Conservation (phyloP, 2,329 filamentous ascomycete genomes). For the Claviceps lovelessii region DNA sequence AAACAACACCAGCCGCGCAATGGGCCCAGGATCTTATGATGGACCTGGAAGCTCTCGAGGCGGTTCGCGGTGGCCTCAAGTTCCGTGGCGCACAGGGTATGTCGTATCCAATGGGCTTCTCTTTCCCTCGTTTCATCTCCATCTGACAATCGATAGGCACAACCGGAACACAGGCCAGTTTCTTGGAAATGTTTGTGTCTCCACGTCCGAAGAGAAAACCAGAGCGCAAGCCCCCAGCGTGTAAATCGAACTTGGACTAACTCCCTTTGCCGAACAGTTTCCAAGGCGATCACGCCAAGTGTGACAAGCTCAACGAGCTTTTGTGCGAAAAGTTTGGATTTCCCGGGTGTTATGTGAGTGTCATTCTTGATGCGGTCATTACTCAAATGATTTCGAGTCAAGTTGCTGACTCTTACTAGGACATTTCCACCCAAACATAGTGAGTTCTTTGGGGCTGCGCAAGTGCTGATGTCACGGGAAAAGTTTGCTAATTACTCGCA, state of each 20-base stretch:
- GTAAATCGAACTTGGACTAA: not conserved
- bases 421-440: slow-evolving; percentile 51
- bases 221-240: not conserved
- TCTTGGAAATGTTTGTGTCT: slow-evolving; percentile 25
- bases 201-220: slow-evolving; percentile 1
- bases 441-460: slow-evolving; percentile 2
- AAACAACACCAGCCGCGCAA: slow-evolving; percentile 28
- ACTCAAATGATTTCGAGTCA: not conserved
- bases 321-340: slow-evolving; percentile 44
- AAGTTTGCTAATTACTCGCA: not conserved
- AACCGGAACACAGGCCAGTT: slow-evolving; percentile 66
- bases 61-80: slow-evolving; percentile 49
- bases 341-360: slow-evolving; percentile 26
- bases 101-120: not conserved
- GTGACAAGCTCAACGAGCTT: slow-evolving; percentile 39
- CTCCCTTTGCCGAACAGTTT: slow-evolving; percentile 18
- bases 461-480: not conserved
- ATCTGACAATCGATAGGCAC: slow-evolving; percentile 46
- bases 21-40: slow-evolving; percentile 54
- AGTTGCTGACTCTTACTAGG: slow-evolving; percentile 1
- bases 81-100: slow-evolving; percentile 53
- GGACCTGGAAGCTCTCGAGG: slow-evolving; percentile 61
- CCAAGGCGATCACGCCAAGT: slow-evolving; percentile 32
- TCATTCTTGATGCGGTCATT: slow-evolving; percentile 46
- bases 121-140: not conserved